Evolutionary conservation across 75 land plant species (phyloP), one percentile per base, ranked within the genome.

Genomic region (Cryptomeria japonica): DNA sequence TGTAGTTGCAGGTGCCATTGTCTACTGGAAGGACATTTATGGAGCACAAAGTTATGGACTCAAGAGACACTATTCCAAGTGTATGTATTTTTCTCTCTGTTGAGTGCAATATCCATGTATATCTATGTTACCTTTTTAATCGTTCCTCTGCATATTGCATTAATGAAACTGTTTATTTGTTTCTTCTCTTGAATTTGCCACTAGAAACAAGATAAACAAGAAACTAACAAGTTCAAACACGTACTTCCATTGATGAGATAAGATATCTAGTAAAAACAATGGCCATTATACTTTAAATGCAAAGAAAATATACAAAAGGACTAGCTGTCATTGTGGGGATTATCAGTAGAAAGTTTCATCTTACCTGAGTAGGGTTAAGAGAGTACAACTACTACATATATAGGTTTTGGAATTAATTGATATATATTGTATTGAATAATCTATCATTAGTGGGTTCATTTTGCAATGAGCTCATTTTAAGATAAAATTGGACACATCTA

Each of bases 1-100:
- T 80, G 46, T 14, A 80, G 9, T 80, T 80, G 44, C 83, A 80
- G 83, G 83, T 42, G 19, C 83, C 42, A 80, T 39, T 80, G 47
- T 42, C 42, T 42, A 41, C 47, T 19, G 83, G 39, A 41, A 46
- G 49, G 47, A 80, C 46, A 36, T 42, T 80, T 80, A 19, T 19
- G 7, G 83, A 80, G 6, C 28, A 10, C 42, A 80, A 39, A 41
- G 22, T n/a, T 80, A 22, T 80, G 46, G 47, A 39, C 9, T 80
- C 31, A 9, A 37, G 83, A 80, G 83, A 22, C 47, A 42, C 22
- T 15, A 37, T 37, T 80, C 10, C 46, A 10, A 39, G n/a, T 42
- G 83, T 80, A 80, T 80, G 46, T 42, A 7, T 42, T 80, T 80
- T 22, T 80, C 22, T 80, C 3, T 37, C n/a, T 42, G 83, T 22